phyloP scores from a whole-genome alignment of 2,329 filamentous ascomycete species.

The Penicillium sp. region DNA sequence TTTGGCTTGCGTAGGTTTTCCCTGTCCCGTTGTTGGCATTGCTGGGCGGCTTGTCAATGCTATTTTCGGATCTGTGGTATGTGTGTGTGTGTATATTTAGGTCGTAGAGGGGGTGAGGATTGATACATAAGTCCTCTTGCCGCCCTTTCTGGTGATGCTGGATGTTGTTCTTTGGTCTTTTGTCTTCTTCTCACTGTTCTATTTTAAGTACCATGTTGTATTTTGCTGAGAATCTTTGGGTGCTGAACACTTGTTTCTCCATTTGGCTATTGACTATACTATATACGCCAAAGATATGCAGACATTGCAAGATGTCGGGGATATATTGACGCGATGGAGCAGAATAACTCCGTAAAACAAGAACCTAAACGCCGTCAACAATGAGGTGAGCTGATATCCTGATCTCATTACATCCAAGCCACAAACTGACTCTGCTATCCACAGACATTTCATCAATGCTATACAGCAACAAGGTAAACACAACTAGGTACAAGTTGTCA shows the following conservation, averaged over 20 bases:
- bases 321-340: slow-evolving; percentile 2
- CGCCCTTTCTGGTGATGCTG: too few relatives aligned
- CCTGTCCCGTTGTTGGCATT: not conserved
- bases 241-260: not conserved
- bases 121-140: not conserved
- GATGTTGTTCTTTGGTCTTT: too few relatives aligned
- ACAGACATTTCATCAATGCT: not conserved
- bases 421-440: not conserved
- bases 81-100: not conserved
- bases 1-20: not conserved
- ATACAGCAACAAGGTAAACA: not conserved
- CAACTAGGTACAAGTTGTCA: not conserved
- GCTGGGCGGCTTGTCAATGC: slow-evolving; percentile 1
- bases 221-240: not conserved
- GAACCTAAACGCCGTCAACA: slow-evolving; percentile 5
- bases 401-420: slow-evolving; percentile 1
- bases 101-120: not conserved
- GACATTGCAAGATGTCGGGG: slow-evolving; percentile 8
- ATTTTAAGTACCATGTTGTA: not conserved
- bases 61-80: slow-evolving; percentile 4
- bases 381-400: slow-evolving; percentile 5
- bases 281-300: slow-evolving; percentile 3
- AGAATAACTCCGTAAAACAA: not conserved
- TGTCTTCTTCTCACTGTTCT: not conserved
- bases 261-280: slow-evolving; percentile 1